phyloP scores from a whole-genome alignment of 345 rosid genomes.

The Aegle marmelos region DNA sequence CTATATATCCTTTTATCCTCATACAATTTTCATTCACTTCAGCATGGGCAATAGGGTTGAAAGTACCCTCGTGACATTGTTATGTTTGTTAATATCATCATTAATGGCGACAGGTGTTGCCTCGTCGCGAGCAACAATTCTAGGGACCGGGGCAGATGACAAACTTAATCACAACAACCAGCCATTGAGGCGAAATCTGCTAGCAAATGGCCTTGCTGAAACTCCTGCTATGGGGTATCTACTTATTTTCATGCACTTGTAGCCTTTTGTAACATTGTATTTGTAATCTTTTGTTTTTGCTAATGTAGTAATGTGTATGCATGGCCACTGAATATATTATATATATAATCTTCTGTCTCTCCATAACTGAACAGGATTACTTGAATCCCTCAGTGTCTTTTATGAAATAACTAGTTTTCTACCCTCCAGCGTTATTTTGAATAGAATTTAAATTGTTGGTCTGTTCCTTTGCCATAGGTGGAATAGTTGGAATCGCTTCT shows the following conservation, averaged over 20 bases:
- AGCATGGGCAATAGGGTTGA: not conserved
- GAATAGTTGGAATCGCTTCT: conserved; percentile 55
- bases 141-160: not conserved
- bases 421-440: not conserved
- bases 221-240: conserved; percentile 62
- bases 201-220: conserved; percentile 49
- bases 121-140: not conserved
- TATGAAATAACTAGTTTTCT: not conserved
- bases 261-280: not conserved
- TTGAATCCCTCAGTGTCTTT: not conserved
- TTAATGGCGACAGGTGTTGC: not conserved
- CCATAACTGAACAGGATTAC: not conserved
- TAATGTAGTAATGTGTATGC: not conserved
- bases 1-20: not conserved
- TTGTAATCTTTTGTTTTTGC: not conserved
- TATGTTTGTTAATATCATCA: not conserved
- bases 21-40: not conserved
- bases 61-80: not conserved
- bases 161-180: not conserved
- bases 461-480: conserved; percentile 23
- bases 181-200: conserved; percentile 32
- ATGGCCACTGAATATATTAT: not conserved
- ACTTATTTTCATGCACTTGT: not conserved
- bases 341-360: not conserved
- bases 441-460: not conserved